A percentile compares a stretch with the other conserved stretches of the same genome.
phyloP scores from a whole-genome alignment of 805 yeast genomes.

The Ogataea pignaliae region DNA sequence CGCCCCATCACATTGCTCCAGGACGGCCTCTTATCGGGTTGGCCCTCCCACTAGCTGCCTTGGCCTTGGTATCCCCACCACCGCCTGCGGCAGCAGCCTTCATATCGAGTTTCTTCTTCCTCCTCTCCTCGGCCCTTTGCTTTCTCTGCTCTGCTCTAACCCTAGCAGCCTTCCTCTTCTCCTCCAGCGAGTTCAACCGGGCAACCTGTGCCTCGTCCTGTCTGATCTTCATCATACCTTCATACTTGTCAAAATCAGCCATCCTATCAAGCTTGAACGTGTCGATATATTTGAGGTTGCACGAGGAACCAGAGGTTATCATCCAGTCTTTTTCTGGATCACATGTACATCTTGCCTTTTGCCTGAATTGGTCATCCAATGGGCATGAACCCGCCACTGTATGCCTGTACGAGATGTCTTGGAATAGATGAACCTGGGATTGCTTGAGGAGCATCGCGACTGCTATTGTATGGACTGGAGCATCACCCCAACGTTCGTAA shows the following conservation, averaged over 20 bases:
- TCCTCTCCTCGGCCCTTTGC: constrained; percentile 20
- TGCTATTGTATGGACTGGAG: constrained; percentile 47
- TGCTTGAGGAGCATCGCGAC: constrained; percentile 45
- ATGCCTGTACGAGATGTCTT: constrained; percentile 78
- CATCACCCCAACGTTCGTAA: constrained; percentile 91
- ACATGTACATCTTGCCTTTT: constrained; percentile 64
- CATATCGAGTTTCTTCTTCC: constrained; percentile 16
- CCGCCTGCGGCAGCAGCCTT: neutral
- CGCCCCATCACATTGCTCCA: too few relatives aligned
- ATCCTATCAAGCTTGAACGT: constrained; percentile 16
- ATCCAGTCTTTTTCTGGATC: constrained; percentile 67
- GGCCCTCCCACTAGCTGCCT: neutral
- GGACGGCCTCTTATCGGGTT: too few relatives aligned
- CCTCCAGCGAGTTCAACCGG: constrained; percentile 9
- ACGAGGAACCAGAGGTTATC: constrained; percentile 35
- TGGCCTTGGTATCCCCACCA: neutral
- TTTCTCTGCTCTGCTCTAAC: constrained; percentile 19
- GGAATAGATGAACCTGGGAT: constrained; percentile 68
- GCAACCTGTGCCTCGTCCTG: constrained; percentile 6
- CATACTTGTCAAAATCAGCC: constrained; percentile 23
- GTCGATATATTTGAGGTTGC: constrained; percentile 25
- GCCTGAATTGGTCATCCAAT: constrained; percentile 50
- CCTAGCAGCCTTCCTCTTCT: constrained; percentile 12
- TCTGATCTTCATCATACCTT: constrained; percentile 8
- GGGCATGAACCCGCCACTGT: constrained; percentile 82